phyloP scores from a whole-genome alignment of 2,329 filamentous ascomycete species.

The Stagonosporopsis vannaccii region DNA sequence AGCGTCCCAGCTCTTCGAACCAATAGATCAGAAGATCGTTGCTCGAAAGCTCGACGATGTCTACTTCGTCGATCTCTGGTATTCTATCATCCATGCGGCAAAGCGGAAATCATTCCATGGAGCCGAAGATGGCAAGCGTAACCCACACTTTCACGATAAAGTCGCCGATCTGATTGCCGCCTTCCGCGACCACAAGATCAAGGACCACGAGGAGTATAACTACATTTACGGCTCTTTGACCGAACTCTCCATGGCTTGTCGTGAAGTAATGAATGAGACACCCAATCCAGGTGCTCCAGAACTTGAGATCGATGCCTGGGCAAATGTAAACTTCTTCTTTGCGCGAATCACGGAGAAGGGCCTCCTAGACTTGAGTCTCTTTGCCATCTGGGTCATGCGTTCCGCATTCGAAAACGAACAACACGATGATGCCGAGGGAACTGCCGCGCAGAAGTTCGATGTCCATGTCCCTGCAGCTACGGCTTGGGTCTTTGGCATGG shows the following conservation, averaged over 20 bases:
- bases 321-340: slow-evolving; percentile 44
- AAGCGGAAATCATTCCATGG: slow-evolving; percentile 31
- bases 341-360: slow-evolving; percentile 31
- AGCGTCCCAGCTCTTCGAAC: slow-evolving; percentile 25
- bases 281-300: slow-evolving; percentile 30
- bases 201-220: slow-evolving; percentile 27
- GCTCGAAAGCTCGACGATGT: slow-evolving; percentile 27
- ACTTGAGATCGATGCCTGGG: slow-evolving; percentile 38
- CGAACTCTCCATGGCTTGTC: slow-evolving; percentile 32
- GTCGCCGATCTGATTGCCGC: slow-evolving; percentile 32
- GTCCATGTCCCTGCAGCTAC: slow-evolving; percentile 40
- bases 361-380: slow-evolving; percentile 29
- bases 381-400: slow-evolving; percentile 41
- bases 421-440: slow-evolving; percentile 25
- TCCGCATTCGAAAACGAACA: slow-evolving; percentile 35
- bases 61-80: slow-evolving; percentile 37
- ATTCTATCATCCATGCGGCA: slow-evolving; percentile 42
- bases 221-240: slow-evolving; percentile 30
- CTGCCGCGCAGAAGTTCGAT: slow-evolving; percentile 34
- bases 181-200: slow-evolving; percentile 36
- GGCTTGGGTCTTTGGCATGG: slow-evolving; percentile 37
- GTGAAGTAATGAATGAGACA: slow-evolving; percentile 42
- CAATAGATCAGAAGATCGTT: slow-evolving; percentile 38
- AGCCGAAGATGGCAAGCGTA: neutral
- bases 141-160: slow-evolving; percentile 20